A percentile compares a stretch with the other conserved stretches of the same genome.
Evolutionary conservation across 495 filamentous ascomycete species (phyloP).

Genomic region (Neurospora sp.): DNA sequence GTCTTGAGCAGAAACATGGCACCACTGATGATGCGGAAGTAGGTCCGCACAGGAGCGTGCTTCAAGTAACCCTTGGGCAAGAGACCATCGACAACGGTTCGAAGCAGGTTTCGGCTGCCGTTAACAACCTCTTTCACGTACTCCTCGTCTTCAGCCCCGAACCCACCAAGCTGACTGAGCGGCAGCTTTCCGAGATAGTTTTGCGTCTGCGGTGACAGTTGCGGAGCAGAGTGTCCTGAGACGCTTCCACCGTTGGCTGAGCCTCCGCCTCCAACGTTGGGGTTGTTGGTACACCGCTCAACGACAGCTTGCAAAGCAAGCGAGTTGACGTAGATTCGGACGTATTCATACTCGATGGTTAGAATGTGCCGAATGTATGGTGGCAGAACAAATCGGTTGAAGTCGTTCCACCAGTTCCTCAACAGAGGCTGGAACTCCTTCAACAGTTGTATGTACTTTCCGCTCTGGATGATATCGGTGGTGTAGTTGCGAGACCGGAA

Average conservation of each 20-base stretch:
- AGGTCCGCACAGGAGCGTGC: slow-evolving; percentile 86
- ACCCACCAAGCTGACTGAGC: slow-evolving; percentile 44
- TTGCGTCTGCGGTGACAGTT: slow-evolving; percentile 47
- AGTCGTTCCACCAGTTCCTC: slow-evolving; percentile 60
- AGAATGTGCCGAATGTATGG: slow-evolving; percentile 73
- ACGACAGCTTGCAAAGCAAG: slow-evolving; percentile 89
- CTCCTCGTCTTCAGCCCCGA: slow-evolving; percentile 52
- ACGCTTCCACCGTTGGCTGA: slow-evolving; percentile 26
- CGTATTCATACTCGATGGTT: slow-evolving; percentile 84
- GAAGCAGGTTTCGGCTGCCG: slow-evolving; percentile 72
- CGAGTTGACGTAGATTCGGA: slow-evolving; percentile 85
- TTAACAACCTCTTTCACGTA: slow-evolving; percentile 86
- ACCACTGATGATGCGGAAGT: slow-evolving; percentile 87
- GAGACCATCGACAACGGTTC: slow-evolving; percentile 73
- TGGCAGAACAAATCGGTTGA: slow-evolving; percentile 60
- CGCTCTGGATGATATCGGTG: slow-evolving; percentile 72
- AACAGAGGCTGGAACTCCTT: slow-evolving; percentile 70
- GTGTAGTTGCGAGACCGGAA: slow-evolving; percentile 80
- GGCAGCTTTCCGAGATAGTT: slow-evolving; percentile 47
- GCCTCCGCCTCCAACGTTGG: slow-evolving; percentile 43
- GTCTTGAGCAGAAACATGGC: slow-evolving; percentile 93
- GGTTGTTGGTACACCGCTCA: slow-evolving; percentile 66
- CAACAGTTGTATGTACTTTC: slow-evolving; percentile 69
- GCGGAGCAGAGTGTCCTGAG: slow-evolving; percentile 30
- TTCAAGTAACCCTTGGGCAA: slow-evolving; percentile 75